phyloP scores from a whole-genome alignment of 495 filamentous ascomycete species.

The Lasiosphaeria miniovina region DNA sequence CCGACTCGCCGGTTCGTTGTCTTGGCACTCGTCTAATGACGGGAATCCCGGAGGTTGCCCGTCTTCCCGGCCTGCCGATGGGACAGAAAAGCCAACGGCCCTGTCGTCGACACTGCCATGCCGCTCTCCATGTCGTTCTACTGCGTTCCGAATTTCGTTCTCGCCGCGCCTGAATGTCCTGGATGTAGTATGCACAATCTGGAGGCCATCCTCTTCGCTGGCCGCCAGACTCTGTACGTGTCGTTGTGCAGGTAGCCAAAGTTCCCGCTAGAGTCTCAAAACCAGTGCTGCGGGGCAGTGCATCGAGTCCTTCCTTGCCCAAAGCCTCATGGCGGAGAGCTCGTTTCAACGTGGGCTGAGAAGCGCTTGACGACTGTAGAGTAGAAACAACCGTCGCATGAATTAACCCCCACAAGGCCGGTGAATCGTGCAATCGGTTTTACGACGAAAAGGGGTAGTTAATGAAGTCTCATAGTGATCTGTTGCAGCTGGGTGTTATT shows the following conservation, averaged over 20 bases:
- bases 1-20: background rate
- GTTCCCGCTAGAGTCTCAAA: background rate
- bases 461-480: background rate
- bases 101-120: too few species aligned
- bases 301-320: background rate
- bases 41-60: background rate
- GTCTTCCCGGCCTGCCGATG: background rate
- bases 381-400: background rate
- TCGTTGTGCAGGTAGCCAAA: background rate
- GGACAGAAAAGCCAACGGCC: background rate
- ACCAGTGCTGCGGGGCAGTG: background rate
- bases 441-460: background rate
- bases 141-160: too few species aligned
- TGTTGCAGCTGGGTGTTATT: background rate
- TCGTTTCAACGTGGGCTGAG: background rate
- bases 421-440: background rate
- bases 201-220: background rate
- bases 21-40: background rate
- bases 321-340: background rate
- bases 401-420: background rate
- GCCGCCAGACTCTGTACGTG: background rate
- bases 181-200: too few species aligned
- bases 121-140: too few species aligned
- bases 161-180: too few species aligned
- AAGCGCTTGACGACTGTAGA: background rate